These are phyloP conservation scores for Brettanomyces nanus DNA, from an alignment of 805 yeast genomes.

Conservation along the genomic window DNA sequence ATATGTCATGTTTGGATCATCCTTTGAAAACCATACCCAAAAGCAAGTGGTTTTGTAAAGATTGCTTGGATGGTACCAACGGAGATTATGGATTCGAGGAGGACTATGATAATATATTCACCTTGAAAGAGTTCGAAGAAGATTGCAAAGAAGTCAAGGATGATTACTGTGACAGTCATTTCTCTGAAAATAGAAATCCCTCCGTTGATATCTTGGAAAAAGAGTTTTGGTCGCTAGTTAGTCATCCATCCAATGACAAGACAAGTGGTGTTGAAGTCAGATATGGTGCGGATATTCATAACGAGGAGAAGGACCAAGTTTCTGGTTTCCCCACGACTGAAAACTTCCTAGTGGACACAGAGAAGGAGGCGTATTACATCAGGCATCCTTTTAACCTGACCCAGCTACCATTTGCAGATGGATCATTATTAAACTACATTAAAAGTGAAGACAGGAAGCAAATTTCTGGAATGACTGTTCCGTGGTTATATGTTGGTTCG, in stretches of 20 bases:
- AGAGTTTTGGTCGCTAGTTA: conserved; percentile 53
- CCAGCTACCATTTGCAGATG: conserved; percentile 58
- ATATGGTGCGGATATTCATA: conserved; percentile 83
- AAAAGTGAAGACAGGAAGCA: conserved; percentile 33
- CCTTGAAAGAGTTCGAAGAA: conserved; percentile 45
- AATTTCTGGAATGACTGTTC: conserved; percentile 90
- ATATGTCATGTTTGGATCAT: conserved; percentile 57
- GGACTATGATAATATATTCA: conserved; percentile 38
- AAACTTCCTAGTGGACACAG: conserved; percentile 14
- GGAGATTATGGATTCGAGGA: conserved; percentile 88
- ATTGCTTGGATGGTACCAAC: conserved; percentile 70
- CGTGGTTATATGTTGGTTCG: conserved; percentile 92
- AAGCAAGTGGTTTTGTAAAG: conserved; percentile 72
- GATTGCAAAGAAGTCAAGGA: conserved; percentile 44
- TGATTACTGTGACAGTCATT: conserved; percentile 30
- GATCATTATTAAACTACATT: conserved; percentile 61
- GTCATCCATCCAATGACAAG: conserved; percentile 5
- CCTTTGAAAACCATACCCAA: conserved; percentile 44
- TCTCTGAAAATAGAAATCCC: conserved; percentile 25
- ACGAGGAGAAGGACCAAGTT: conserved; percentile 51
- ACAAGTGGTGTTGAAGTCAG: conserved; percentile 41
- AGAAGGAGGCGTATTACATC: conserved; percentile 27
- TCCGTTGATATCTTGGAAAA: conserved; percentile 42
- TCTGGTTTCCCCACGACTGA: conserved; percentile 63
- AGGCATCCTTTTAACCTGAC: conserved; percentile 72